These are phyloP conservation scores for Pseudogymnoascus sp. DNA, from an alignment of 2,329 filamentous ascomycete genomes.

Conservation along the genomic window DNA sequence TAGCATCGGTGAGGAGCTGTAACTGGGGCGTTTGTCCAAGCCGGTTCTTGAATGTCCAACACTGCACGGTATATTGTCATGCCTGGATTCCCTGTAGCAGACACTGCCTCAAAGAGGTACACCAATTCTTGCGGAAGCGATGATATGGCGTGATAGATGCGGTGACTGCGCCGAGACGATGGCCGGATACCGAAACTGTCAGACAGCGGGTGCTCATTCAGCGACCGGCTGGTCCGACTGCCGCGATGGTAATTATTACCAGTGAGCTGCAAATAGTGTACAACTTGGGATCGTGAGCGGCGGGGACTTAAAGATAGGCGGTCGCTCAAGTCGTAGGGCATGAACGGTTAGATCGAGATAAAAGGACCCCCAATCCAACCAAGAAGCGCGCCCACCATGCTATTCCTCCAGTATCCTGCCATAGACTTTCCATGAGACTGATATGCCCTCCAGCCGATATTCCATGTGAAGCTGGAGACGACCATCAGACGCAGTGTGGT, in stretches of 20 bases:
- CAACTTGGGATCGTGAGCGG: conserved; percentile 1
- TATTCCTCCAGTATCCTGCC: neutral
- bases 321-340: conserved; percentile 2
- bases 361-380: neutral
- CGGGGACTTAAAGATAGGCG: neutral
- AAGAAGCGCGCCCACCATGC: neutral
- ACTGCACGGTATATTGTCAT: neutral
- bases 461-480: neutral
- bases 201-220: neutral
- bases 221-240: neutral
- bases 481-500: neutral
- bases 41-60: neutral
- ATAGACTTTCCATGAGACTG: neutral
- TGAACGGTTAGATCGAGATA: neutral
- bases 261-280: neutral
- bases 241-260: neutral
- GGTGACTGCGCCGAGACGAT: neutral
- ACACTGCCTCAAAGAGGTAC: neutral
- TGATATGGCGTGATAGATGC: neutral
- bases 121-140: neutral
- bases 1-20: neutral
- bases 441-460: neutral
- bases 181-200: neutral
- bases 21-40: neutral
- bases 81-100: neutral